Conservation (phyloP, 306 rosid genomes). For the Sicyos edulis region DNA sequence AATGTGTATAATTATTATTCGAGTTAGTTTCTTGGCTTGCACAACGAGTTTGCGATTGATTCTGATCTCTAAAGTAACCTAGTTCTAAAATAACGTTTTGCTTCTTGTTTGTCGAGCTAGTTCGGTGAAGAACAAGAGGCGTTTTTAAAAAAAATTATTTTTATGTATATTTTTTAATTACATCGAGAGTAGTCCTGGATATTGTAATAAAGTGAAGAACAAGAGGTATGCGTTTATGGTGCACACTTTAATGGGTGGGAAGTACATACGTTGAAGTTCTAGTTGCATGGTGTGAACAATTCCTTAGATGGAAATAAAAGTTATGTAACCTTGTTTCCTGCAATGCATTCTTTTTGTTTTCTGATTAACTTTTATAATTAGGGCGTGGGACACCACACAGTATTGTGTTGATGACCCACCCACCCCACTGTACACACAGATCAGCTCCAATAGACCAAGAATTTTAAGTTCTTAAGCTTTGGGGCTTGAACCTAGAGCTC, state of each 20-base stretch:
- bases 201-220: no score
- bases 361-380: not conserved
- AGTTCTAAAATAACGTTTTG: not conserved
- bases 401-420: not conserved
- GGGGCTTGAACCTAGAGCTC: not conserved
- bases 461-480: not conserved
- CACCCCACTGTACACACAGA: not conserved
- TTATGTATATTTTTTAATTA: no score
- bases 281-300: not conserved
- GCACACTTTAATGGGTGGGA: not conserved
- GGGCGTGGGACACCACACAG: not conserved
- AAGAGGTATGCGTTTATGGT: not conserved
- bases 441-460: not conserved
- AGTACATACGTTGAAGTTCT: not conserved
- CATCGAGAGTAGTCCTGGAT: no score
- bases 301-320: slow-evolving; percentile 4
- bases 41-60: not conserved
- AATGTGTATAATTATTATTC: not conserved
- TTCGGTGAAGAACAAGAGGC: not conserved
- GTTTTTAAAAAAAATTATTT: no score
- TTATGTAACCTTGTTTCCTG: not conserved
- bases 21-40: not conserved
- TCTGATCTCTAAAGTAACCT: not conserved
- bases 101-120: not conserved
- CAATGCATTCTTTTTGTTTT: not conserved